Base-by-base conservation (phyloP, 2,329 filamentous ascomycete species). In the Talaromyces sp. region DNA sequence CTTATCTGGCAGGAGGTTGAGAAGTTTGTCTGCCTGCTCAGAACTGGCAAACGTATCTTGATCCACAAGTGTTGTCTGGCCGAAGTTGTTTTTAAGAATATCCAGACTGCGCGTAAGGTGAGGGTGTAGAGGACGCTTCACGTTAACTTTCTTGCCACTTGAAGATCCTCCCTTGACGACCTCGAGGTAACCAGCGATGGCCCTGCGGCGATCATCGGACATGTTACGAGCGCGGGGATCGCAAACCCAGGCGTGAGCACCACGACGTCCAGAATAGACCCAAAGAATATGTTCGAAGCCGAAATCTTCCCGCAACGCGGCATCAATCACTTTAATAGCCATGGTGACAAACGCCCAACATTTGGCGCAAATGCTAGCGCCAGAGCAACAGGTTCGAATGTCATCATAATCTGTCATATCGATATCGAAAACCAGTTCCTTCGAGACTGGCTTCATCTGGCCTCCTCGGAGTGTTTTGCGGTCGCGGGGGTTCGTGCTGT, bases 381-480 rank as follows among this genome's bases (percentile, higher is more conserved):
- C 92, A 65, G 87, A 86, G 71, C 94, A 99, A 76, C 94, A 99
- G 24, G 92, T 97, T 63, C 94, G 87, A 60, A 99, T 90, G 61
- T 96, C 91, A 70, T 99, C 94, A 75, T 99, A 99, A 76, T 97
- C 94, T 49, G 94, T 97, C 83, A 99, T 83, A 83, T 99, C 94
- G 66, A 99, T 97, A 87, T 99, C 94, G 73, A 99, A 97, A 65
- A 96, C 96, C 35, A 99, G 79, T 72, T 99, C 94, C 72, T 99
- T 99, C 51, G 89, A 83, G 29, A 97, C 73, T 0, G 94, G 93
- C 58, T 87, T 88, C 77, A 99, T 97, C 8, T 90, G 85, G 43
- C 85, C 85, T 32, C 87, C 83, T 48, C 88, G 86, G 30, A 97
- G 75, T 0, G 87, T 87, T 76, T 97, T 99, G 66, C 93, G 87